Evolutionary conservation across 257 asterid genomes (phyloP).

Genomic region (Gynochthodes officinalis): DNA sequence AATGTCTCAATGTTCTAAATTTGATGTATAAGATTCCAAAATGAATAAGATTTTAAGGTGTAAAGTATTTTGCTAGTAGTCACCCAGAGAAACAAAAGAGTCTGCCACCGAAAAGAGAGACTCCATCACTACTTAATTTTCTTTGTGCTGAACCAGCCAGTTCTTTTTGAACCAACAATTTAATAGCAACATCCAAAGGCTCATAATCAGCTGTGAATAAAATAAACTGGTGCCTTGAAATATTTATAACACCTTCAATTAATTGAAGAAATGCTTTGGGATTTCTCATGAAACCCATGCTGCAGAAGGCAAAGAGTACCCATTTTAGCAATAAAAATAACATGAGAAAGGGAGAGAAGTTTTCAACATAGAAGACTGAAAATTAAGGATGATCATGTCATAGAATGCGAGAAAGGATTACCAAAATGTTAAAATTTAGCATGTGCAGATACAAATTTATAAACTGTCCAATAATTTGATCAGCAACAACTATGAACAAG

Average conservation of each 20-base stretch:
- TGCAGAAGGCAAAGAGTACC: slow-evolving; percentile 33
- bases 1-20: neutral
- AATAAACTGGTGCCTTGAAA: slow-evolving; percentile 56
- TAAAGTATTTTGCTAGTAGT: slow-evolving; percentile 23
- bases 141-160: slow-evolving; percentile 40
- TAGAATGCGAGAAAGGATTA: neutral
- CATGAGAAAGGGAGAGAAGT: slow-evolving; percentile 17
- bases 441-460: neutral
- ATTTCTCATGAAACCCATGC: slow-evolving; percentile 79
- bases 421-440: neutral
- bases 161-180: slow-evolving; percentile 34
- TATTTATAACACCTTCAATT: slow-evolving; percentile 34
- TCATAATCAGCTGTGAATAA: slow-evolving; percentile 78
- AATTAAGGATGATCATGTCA: slow-evolving; percentile 2
- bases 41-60: neutral
- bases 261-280: slow-evolving; percentile 26
- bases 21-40: neutral
- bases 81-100: slow-evolving; percentile 87
- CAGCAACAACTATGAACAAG: neutral
- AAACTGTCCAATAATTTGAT: neutral
- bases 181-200: slow-evolving; percentile 73
- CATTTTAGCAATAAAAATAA: slow-evolving; percentile 2
- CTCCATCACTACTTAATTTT: slow-evolving; percentile 44
- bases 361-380: neutral
- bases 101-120: slow-evolving; percentile 54